A percentile compares a stretch with the other conserved stretches of the same genome.
phyloP scores from a whole-genome alignment of 345 rosid species.

The Euphorbia peplus region DNA sequence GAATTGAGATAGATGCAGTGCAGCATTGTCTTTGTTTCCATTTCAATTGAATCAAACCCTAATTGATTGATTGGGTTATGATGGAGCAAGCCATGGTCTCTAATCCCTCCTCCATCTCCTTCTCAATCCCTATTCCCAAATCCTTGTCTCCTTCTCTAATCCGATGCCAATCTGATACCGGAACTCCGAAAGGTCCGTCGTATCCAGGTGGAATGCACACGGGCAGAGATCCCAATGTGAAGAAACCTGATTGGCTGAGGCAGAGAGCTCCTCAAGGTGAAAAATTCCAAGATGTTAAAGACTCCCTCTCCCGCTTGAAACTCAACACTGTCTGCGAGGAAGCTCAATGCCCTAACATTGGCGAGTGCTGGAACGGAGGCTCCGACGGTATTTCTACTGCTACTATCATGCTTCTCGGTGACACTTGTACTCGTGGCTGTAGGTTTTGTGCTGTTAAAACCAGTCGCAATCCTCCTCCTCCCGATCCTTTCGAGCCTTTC shows the following conservation, averaged over 20 bases:
- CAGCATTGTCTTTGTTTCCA: neutral
- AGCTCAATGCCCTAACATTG: constrained; percentile 97
- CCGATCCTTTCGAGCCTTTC: constrained; percentile 90
- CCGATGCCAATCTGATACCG: constrained; percentile 44
- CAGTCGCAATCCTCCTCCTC: constrained; percentile 82
- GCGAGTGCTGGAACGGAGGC: constrained; percentile 99
- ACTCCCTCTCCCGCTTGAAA: constrained; percentile 62
- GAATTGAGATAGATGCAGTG: neutral
- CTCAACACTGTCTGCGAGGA: constrained; percentile 95
- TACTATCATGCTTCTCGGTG: constrained; percentile 95
- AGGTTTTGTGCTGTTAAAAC: constrained; percentile 99
- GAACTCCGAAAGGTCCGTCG: constrained; percentile 34
- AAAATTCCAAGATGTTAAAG: constrained; percentile 70
- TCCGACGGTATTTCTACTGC: constrained; percentile 95
- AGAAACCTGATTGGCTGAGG: constrained; percentile 86
- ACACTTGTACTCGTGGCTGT: constrained; percentile 98
- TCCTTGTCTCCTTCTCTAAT: constrained; percentile 6
- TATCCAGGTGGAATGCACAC: constrained; percentile 60
- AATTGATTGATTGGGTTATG: too few species aligned
- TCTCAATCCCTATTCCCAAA: neutral
- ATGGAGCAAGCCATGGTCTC: constrained; percentile 11
- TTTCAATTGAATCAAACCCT: neutral
- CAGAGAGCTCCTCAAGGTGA: constrained; percentile 91
- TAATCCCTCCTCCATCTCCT: constrained; percentile 9
- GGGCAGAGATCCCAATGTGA: constrained; percentile 80